Evolutionary conservation across 495 filamentous ascomycete genomes (phyloP), one percentile per base, ranked within the genome.

Genomic region (Penicillium desertorum): DNA sequence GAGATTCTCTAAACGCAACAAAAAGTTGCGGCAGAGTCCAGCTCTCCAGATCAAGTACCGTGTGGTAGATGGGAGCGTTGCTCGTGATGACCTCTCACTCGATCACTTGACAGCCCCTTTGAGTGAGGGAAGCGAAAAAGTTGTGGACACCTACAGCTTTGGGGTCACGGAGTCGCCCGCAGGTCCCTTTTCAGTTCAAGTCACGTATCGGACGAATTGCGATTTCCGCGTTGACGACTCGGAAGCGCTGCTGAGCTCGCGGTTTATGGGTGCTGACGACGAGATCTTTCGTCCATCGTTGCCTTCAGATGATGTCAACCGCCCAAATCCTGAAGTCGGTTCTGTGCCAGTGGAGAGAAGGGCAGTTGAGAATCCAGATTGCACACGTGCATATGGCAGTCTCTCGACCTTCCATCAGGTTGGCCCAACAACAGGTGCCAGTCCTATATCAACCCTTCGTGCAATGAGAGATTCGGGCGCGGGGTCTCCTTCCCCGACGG

Each of bases 231-330:
- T 96, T 17, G 93, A 95, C 62, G 91, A 96, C 65, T 86, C 90
- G 0, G 94, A 98, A 73, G 86, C 92, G 5, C 71, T 97, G 19
- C 67, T 98, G 34, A 96, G 93, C 72, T 96, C 92, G n/a, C 87
- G 89, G n/a, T 91, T 94, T 66, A 92, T 96, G 84, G 90, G 91
- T 16, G 82, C 88, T 16, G 92, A 97, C 63, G 91, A 96, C 65
- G 86, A 89, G 39, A 89, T 87, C 62, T 94, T 96, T 70, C 83
- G 84, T 48, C 90, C 90, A 9, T 91, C 89, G 3, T 71, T 93
- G 17, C 76, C 72, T 8, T 71, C 67, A n/a, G 69, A 71, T n/a
- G 59, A 69, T 62, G 54, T 58, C 56, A 59, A 68, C 67, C 48
- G 64, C 34, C 64, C 64, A 37, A 77, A 79, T 32, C 62, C 64